Conservation (phyloP, 192 early-diverging fungal species). For the Coemansia sp. region DNA sequence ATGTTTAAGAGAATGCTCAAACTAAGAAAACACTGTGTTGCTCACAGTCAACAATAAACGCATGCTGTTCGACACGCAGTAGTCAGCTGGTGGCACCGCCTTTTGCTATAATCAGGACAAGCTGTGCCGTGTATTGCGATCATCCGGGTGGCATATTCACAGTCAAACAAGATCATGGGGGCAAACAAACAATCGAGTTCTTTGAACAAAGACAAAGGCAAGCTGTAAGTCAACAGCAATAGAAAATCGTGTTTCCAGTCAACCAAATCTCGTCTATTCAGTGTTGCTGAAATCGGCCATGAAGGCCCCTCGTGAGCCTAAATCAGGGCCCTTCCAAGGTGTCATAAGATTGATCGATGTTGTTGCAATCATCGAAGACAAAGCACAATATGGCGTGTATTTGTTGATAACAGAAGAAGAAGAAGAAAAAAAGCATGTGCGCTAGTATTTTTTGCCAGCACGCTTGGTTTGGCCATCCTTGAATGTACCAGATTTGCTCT, state of each 20-base stretch:
- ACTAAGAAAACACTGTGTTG: not conserved
- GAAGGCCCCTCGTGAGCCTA: not conserved
- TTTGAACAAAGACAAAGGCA: not conserved
- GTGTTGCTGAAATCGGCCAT: not conserved
- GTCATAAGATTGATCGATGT: not conserved
- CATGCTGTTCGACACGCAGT: not conserved
- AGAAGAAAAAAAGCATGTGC: not conserved
- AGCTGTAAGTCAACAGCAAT: not conserved
- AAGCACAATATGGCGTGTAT: not conserved
- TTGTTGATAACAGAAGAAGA: not conserved
- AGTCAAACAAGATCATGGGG: not conserved
- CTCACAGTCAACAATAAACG: not conserved
- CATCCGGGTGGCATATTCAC: not conserved
- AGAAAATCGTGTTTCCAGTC: not conserved
- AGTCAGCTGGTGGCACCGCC: not conserved
- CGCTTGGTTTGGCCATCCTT: slow-evolving; percentile 12
- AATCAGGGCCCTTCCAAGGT: not conserved
- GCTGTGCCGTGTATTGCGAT: not conserved
- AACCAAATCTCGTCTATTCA: not conserved
- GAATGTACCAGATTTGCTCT: slow-evolving; percentile 1
- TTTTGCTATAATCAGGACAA: not conserved
- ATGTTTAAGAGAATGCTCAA: not conserved
- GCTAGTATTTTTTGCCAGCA: slow-evolving; percentile 12
- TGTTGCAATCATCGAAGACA: not conserved
- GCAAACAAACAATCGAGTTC: not conserved